phyloP scores from a whole-genome alignment of 768 basidiomycete species.

The Leccinum sublutescens region DNA sequence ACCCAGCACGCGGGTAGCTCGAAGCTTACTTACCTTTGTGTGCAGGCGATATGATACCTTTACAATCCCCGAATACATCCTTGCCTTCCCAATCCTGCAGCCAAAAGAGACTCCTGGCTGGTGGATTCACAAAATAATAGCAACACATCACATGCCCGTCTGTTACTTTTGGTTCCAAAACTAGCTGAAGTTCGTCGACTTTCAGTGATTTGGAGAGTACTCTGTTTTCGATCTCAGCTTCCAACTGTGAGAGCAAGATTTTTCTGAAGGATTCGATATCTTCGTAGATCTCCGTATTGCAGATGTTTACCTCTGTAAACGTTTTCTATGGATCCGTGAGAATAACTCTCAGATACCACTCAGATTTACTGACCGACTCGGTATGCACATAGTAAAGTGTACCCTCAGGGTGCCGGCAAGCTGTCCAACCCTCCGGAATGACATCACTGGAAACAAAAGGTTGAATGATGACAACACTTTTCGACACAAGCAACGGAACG shows the following conservation, averaged over 20 bases:
- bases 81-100: slow-evolving; percentile 41
- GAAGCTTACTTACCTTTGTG: slow-evolving; percentile 28
- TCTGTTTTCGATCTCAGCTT: not conserved
- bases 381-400: slow-evolving; percentile 37
- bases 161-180: slow-evolving; percentile 39
- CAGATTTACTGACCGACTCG: slow-evolving; percentile 37
- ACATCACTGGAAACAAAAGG: slow-evolving; percentile 2
- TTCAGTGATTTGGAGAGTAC: slow-evolving; percentile 28
- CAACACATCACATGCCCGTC: slow-evolving; percentile 31
- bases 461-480: not conserved
- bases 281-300: slow-evolving; percentile 30
- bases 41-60: slow-evolving; percentile 13
- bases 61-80: slow-evolving; percentile 29
- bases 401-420: slow-evolving; percentile 37
- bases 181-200: slow-evolving; percentile 37
- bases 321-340: slow-evolving; percentile 39
- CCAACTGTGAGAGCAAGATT: slow-evolving; percentile 18
- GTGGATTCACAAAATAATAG: slow-evolving; percentile 56
- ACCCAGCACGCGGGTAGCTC: too few relatives aligned
- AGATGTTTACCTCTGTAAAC: slow-evolving; percentile 55
- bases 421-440: slow-evolving; percentile 41
- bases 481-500: not conserved
- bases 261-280: slow-evolving; percentile 38
- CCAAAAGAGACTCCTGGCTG: slow-evolving; percentile 51
- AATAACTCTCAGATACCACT: not conserved